Percentiles rank a stretch among this genome's conserved stretches.
Conservation (phyloP, 768 basidiomycete species). For the Russula vinacea region DNA sequence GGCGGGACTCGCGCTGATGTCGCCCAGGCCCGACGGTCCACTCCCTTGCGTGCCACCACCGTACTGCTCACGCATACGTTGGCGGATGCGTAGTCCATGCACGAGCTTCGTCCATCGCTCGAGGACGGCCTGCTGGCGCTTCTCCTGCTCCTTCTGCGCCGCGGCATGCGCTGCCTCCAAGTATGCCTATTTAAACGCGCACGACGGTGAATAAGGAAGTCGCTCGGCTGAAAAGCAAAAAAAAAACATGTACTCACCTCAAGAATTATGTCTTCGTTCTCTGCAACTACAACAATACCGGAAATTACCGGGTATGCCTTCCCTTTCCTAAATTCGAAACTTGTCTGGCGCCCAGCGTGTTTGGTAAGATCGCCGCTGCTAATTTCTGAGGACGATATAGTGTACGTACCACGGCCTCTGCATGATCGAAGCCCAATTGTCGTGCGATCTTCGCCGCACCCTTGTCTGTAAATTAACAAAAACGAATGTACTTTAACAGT, state of each 20-base stretch:
- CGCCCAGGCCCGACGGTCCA: not conserved
- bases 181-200: slow-evolving; percentile 58
- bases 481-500: not conserved
- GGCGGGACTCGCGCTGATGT: not conserved
- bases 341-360: slow-evolving; percentile 55
- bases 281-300: slow-evolving; percentile 83
- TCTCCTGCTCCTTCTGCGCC: slow-evolving; percentile 69
- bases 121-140: slow-evolving; percentile 73
- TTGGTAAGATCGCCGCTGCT: slow-evolving; percentile 1
- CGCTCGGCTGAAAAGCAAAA: not conserved
- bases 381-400: not conserved
- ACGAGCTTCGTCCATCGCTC: slow-evolving; percentile 89
- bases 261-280: slow-evolving; percentile 67
- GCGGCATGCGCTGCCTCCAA: slow-evolving; percentile 76
- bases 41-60: slow-evolving; percentile 30
- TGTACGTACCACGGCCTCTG: slow-evolving; percentile 85
- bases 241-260: slow-evolving; percentile 50
- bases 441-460: slow-evolving; percentile 86
- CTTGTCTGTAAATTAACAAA: slow-evolving; percentile 43
- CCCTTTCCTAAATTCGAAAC: slow-evolving; percentile 95
- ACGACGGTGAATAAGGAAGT: not conserved
- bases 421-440: slow-evolving; percentile 82
- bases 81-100: slow-evolving; percentile 81
- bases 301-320: slow-evolving; percentile 80
- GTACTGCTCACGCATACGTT: slow-evolving; percentile 80